Evolutionary conservation across 2,329 filamentous ascomycete genomes (phyloP).

Genomic region (Microsporum audouinii): DNA sequence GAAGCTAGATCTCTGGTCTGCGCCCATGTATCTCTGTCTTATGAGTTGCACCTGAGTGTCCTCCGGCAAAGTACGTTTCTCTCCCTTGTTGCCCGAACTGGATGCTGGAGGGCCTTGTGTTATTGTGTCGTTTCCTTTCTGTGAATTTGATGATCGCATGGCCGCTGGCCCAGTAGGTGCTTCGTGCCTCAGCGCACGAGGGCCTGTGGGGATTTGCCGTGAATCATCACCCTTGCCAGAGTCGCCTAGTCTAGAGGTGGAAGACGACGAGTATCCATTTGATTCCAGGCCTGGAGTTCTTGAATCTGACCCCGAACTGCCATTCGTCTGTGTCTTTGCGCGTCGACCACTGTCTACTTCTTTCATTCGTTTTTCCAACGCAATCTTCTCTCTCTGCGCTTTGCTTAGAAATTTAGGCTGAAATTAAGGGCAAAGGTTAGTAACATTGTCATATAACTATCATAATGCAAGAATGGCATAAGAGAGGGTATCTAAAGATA

Average conservation of each 20-base stretch:
- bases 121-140: conserved; percentile 40
- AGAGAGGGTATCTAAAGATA: not conserved
- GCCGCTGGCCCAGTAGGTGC: conserved; percentile 41
- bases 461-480: not conserved
- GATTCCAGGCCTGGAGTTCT: conserved; percentile 7
- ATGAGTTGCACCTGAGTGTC: conserved; percentile 63
- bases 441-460: conserved; percentile 9
- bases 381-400: conserved; percentile 67
- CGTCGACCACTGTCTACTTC: conserved; percentile 55
- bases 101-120: conserved; percentile 28
- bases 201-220: conserved; percentile 54
- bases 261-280: conserved; percentile 7
- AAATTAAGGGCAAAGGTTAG: conserved; percentile 12
- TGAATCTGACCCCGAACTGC: conserved; percentile 10
- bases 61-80: conserved; percentile 38
- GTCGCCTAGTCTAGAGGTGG: conserved; percentile 12
- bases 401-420: conserved; percentile 76
- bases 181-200: conserved; percentile 53
- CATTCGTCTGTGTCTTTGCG: conserved; percentile 20
- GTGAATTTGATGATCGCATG: conserved; percentile 31
- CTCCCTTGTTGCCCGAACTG: conserved; percentile 23
- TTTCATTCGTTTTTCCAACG: conserved; percentile 63
- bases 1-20: conserved; percentile 79
- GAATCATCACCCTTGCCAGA: conserved; percentile 18
- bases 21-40: conserved; percentile 78